Base-by-base conservation (phyloP, 169 alveolate species). In the Hepatocystis sp. region DNA sequence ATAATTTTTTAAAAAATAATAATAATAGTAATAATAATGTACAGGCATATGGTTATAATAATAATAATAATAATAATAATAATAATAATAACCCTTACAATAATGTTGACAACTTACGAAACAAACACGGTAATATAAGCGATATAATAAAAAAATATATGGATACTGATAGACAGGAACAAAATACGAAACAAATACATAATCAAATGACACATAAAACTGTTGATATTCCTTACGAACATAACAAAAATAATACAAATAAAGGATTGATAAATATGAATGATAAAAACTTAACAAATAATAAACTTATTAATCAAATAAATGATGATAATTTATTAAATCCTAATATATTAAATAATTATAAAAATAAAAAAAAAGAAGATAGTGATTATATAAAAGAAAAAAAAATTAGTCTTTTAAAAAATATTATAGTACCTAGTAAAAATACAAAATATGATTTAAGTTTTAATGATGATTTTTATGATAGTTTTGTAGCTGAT, bases 311-410 rank as follows among this genome's bases (percentile, higher is more conserved):
- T 28, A 13, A 28, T 2, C 1, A 28, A 4, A 27, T 2, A 30
- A 13, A 56, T 23, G 49, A 66, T 15, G 34, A 21, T 13, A n/a
- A 15, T 15, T 23, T 76, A 19, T 32, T 76, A 34, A 42, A 42
- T 15, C 76, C 44, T 5, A 58, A 76, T 27, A 17, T 32, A 8
- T 56, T 49, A 47, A 42, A 49, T n/a, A n/a, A n/a, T n/a, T 63
- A 58, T 4, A 19, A 65, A 51, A 56, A 76, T 32, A 76, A 58
- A 42, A 63, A 76, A 76, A 76, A 76, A n/a, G 88, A 76, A 7
- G 88, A 76, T 7, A 64, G 58, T 28, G 88, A 76, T 58, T 58
- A 58, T 32, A 76, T 58, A 21, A 76, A 63, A 46, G 88, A 76
- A 27, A 76, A 56, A 56, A 76, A 76, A 58, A 58, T 76, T 7